phyloP scores from a whole-genome alignment of 192 early-diverging fungal species.

The Lobosporangium transversale region DNA sequence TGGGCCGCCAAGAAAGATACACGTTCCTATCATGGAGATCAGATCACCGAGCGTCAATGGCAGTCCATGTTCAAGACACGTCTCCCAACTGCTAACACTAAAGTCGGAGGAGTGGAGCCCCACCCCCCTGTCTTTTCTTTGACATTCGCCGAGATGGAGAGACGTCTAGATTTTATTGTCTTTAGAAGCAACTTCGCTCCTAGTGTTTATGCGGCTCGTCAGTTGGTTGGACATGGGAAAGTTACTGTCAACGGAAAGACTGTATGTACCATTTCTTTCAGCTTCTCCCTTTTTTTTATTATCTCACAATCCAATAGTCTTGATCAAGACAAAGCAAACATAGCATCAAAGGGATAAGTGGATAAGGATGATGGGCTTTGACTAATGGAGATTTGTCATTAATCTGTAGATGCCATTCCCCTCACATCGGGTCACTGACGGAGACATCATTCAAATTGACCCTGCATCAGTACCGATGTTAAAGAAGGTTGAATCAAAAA shows the following conservation, averaged over 20 bases:
- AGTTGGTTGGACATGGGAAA: conserved; percentile 84
- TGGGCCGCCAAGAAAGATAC: conserved; percentile 95
- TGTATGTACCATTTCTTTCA: conserved; percentile 55
- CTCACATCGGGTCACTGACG: conserved; percentile 81
- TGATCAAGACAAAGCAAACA: no score
- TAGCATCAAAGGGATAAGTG: no score
- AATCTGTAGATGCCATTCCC: conserved; percentile 75
- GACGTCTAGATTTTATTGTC: conserved; percentile 92
- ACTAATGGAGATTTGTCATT: no score
- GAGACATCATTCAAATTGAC: conserved; percentile 88
- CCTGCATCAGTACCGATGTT: conserved; percentile 76
- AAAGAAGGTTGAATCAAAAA: conserved; percentile 54
- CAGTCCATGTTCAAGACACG: conserved; percentile 74
- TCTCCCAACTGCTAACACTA: conserved; percentile 74
- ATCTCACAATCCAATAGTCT: no score
- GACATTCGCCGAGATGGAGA: conserved; percentile 89
- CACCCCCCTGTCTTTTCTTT: conserved; percentile 80
- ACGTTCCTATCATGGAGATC: conserved; percentile 92
- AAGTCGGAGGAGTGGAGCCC: conserved; percentile 52
- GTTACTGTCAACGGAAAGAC: conserved; percentile 92
- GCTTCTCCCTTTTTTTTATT: neutral
- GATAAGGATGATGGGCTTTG: no score
- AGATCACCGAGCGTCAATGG: conserved; percentile 90
- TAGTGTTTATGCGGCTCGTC: conserved; percentile 86
- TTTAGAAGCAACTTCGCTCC: conserved; percentile 92